phyloP scores from a whole-genome alignment of 345 rosid genomes.

The Salix suchowensis region DNA sequence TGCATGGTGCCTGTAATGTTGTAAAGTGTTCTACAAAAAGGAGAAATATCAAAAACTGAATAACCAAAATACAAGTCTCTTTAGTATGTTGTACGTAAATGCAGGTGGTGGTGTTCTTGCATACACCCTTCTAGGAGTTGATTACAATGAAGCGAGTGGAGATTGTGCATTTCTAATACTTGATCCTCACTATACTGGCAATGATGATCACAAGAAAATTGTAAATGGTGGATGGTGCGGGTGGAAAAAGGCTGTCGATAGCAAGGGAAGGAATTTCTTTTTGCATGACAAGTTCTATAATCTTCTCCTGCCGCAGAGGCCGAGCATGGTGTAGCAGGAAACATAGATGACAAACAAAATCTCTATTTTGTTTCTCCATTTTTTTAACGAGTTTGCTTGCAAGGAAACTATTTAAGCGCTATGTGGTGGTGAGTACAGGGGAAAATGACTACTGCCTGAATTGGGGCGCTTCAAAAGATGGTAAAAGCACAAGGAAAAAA shows the following conservation, averaged over 20 bases:
- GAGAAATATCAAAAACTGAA: background rate
- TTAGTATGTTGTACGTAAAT: background rate
- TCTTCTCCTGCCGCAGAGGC: constrained; percentile 87
- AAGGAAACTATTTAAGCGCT: background rate
- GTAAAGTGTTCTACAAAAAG: background rate
- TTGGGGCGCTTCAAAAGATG: too few relatives aligned
- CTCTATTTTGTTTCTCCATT: background rate
- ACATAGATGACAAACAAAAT: background rate
- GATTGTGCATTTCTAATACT: constrained; percentile 87
- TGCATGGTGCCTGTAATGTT: background rate
- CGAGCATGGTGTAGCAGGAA: constrained; percentile 52
- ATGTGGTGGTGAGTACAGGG: too few relatives aligned
- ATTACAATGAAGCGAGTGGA: constrained; percentile 69
- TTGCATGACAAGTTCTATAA: constrained; percentile 83
- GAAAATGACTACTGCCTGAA: too few relatives aligned
- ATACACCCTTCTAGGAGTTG: constrained; percentile 79
- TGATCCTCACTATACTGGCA: constrained; percentile 87
- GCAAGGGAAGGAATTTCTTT: constrained; percentile 84
- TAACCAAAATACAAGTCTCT: background rate
- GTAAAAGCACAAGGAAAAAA: too few relatives aligned
- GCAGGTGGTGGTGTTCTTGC: constrained; percentile 98
- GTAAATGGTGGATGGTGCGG: constrained; percentile 92
- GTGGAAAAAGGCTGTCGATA: constrained; percentile 86
- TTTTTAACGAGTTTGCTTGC: too few relatives aligned
- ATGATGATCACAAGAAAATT: constrained; percentile 77